Evolutionary conservation across 2,329 filamentous ascomycete genomes (phyloP).

Genomic region (Pyrenophora seminiperda): DNA sequence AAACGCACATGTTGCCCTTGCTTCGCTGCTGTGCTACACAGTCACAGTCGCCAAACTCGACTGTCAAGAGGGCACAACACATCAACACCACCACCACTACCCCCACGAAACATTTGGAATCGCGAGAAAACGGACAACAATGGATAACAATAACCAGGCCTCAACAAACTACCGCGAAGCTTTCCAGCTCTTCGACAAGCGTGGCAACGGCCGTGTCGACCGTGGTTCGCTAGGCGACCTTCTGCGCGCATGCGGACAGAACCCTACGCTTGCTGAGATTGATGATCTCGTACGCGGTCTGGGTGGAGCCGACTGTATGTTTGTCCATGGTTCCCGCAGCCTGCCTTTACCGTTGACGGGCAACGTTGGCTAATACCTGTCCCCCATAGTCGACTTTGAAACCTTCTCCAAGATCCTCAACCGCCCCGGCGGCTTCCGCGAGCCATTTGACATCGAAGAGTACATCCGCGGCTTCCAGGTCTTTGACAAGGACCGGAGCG

Average conservation of each 20-base stretch:
- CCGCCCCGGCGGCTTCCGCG: slow-evolving; percentile 96
- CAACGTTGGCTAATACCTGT: slow-evolving; percentile 6
- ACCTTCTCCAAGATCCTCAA: slow-evolving; percentile 96
- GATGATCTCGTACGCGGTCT: slow-evolving; percentile 87
- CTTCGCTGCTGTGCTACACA: slow-evolving; percentile 1
- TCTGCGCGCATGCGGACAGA: slow-evolving; percentile 95
- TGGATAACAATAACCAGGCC: slow-evolving; percentile 58
- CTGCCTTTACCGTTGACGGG: background rate
- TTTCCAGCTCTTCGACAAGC: slow-evolving; percentile 99
- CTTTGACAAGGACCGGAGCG: slow-evolving; percentile 98
- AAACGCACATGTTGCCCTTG: slow-evolving; percentile 13
- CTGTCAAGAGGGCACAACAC: background rate
- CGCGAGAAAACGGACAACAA: slow-evolving; percentile 25
- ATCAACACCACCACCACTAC: background rate
- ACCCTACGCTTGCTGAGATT: slow-evolving; percentile 93
- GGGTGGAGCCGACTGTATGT: slow-evolving; percentile 89
- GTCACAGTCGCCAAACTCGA: background rate
- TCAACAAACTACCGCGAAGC: slow-evolving; percentile 99
- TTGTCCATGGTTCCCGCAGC: background rate
- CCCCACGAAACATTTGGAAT: slow-evolving; percentile 10
- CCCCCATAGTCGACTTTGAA: slow-evolving; percentile 84
- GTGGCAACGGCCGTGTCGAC: slow-evolving; percentile 89
- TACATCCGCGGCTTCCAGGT: slow-evolving; percentile 99
- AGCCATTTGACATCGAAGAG: slow-evolving; percentile 95
- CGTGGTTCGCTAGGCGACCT: slow-evolving; percentile 89